Conservation (phyloP, 140 eudicot species). For the Anethum foeniculum region DNA sequence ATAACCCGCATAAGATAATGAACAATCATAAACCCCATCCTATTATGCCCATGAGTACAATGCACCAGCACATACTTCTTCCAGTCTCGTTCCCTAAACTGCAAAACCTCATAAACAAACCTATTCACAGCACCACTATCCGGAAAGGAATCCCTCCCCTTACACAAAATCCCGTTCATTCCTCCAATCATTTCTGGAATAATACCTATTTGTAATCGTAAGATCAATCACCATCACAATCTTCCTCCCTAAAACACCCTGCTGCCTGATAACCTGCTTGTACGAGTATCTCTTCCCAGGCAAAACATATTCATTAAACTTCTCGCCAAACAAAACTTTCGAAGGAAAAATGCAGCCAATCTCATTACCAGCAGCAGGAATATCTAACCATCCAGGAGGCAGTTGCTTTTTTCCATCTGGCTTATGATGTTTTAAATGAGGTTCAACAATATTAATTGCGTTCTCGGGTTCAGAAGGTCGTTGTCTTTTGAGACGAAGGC, state of each 20-base stretch:
- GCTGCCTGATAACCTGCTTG: constrained; percentile 81
- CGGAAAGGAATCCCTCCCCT: constrained; percentile 83
- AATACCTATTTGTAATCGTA: constrained; percentile 88
- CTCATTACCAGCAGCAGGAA: constrained; percentile 77
- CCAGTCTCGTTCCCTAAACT: constrained; percentile 60
- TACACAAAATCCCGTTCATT: constrained; percentile 85
- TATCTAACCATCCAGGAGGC: constrained; percentile 98
- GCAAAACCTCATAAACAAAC: constrained; percentile 75
- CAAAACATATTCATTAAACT: constrained; percentile 55
- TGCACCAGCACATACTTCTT: constrained; percentile 79
- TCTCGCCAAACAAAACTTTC: constrained; percentile 86
- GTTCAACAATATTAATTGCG: no score
- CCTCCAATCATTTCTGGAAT: constrained; percentile 56
- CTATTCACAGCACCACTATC: constrained; percentile 79
- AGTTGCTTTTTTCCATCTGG: constrained; percentile 9
- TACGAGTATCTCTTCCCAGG: constrained; percentile 95
- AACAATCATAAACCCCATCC: constrained; percentile 89
- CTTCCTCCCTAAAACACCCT: constrained; percentile 63
- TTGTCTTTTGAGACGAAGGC: no score
- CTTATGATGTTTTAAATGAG: no score
- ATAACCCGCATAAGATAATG: constrained; percentile 81
- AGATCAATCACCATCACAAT: constrained; percentile 92
- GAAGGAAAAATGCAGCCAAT: constrained; percentile 75
- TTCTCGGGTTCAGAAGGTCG: no score
- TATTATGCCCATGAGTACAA: constrained; percentile 96